These are phyloP conservation scores for Fomitiporia mediterranea DNA, from an alignment of 1,284 basidiomycete genomes.

Conservation along the genomic window DNA sequence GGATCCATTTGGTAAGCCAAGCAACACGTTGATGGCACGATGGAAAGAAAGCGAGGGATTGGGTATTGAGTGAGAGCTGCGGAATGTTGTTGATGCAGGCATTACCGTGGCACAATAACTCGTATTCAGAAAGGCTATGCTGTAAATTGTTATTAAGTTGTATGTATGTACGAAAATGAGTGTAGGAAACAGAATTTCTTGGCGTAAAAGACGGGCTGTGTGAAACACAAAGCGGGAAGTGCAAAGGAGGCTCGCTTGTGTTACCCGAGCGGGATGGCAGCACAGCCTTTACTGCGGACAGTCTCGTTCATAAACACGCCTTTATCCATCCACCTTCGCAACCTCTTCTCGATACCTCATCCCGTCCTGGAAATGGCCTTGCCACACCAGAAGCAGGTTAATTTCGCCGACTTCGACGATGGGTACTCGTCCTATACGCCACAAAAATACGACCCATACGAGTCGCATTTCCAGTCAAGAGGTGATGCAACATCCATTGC, in stretches of 20 bases:
- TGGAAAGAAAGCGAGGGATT: slow-evolving; percentile 40
- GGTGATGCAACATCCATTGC: slow-evolving; percentile 11
- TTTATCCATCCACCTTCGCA: neutral
- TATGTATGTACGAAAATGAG: neutral
- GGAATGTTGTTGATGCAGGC: too few relatives aligned
- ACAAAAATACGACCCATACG: slow-evolving; percentile 20
- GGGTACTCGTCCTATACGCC: slow-evolving; percentile 11
- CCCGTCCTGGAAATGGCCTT: neutral
- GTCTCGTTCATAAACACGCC: neutral
- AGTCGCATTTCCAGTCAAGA: slow-evolving; percentile 1
- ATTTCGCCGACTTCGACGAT: slow-evolving; percentile 11
- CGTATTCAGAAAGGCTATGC: neutral
- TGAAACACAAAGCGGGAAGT: neutral
- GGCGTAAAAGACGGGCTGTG: neutral
- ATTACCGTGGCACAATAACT: too few relatives aligned
- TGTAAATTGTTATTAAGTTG: neutral
- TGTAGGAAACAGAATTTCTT: neutral
- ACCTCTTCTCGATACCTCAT: neutral
- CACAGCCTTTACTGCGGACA: slow-evolving; percentile 2
- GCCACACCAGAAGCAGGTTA: slow-evolving; percentile 14
- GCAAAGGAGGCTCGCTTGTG: neutral
- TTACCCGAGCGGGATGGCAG: neutral
- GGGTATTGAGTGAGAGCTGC: slow-evolving; percentile 26
- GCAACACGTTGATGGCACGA: slow-evolving; percentile 35
- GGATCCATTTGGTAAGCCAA: slow-evolving; percentile 39